Percentiles rank a stretch among this genome's conserved stretches.
Evolutionary conservation across 345 rosid species (phyloP).

Genomic region (Adansonia digitata): DNA sequence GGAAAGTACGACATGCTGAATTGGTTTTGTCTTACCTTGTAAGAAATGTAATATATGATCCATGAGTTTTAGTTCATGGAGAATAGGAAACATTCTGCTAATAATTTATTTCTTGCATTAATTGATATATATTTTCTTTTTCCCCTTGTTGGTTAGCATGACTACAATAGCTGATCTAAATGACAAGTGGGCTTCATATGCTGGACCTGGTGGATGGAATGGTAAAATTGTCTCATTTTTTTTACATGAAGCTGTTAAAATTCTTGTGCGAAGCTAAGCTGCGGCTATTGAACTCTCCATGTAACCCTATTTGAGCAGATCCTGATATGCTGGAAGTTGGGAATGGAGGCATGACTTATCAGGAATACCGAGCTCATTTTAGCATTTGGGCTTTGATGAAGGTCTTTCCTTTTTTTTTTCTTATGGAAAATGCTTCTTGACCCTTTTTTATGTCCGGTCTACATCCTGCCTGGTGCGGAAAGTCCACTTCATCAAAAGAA

Average conservation of each 20-base stretch:
- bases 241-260: not conserved
- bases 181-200: conserved; percentile 95
- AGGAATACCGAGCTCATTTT: conserved; percentile 85
- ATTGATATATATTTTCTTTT: conserved; percentile 7
- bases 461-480: too few species aligned
- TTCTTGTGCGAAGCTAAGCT: not conserved
- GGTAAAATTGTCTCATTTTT: conserved; percentile 36
- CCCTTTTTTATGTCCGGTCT: too few species aligned
- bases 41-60: not conserved
- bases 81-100: not conserved
- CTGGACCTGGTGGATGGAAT: conserved; percentile 99
- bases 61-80: not conserved
- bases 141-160: conserved; percentile 52
- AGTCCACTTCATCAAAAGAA: too few species aligned
- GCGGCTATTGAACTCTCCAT: not conserved
- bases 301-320: conserved; percentile 38
- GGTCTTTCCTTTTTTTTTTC: conserved; percentile 28
- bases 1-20: too few species aligned
- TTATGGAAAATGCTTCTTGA: too few species aligned
- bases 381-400: conserved; percentile 98
- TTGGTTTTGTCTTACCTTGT: too few species aligned
- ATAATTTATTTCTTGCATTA: conserved; percentile 6
- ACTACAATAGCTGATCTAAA: conserved; percentile 86
- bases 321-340: conserved; percentile 99
- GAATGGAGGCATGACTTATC: conserved; percentile 85